Evolutionary conservation across 176 grass and related monocot species (phyloP).

Genomic region (Avena insularis): DNA sequence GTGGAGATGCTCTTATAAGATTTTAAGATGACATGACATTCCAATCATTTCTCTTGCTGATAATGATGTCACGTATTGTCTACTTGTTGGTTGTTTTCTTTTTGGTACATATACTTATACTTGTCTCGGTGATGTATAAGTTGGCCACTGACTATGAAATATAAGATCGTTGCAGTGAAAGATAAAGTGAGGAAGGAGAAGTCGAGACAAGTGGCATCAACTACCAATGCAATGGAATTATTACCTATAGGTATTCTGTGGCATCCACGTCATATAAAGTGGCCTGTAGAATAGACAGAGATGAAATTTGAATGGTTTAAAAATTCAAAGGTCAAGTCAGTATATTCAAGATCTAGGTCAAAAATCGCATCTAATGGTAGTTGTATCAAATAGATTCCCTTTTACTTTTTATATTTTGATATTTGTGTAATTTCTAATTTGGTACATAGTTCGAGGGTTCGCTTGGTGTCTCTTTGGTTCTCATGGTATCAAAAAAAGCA

Average conservation of each 20-base stretch:
- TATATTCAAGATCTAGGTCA: background rate
- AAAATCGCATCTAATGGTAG: background rate
- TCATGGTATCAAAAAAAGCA: background rate
- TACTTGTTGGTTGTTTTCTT: too few species aligned
- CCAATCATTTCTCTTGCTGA: background rate
- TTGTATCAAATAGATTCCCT: background rate
- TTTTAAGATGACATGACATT: background rate
- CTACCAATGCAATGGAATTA: background rate
- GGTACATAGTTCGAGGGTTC: background rate
- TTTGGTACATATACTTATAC: background rate
- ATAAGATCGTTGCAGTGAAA: background rate
- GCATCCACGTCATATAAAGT: too few species aligned
- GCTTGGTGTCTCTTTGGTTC: background rate
- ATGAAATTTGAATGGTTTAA: too few species aligned
- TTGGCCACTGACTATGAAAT: background rate
- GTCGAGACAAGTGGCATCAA: background rate
- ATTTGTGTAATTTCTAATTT: background rate
- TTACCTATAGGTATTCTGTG: background rate
- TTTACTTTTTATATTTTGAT: background rate
- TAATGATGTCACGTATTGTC: background rate
- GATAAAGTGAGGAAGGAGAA: background rate
- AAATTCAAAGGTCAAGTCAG: too few species aligned
- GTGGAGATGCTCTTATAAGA: too few species aligned
- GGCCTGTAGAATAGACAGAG: too few species aligned
- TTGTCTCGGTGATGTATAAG: background rate